Evolutionary conservation across 257 asterid species (phyloP).

Genomic region (Fraxinus cuspidata): DNA sequence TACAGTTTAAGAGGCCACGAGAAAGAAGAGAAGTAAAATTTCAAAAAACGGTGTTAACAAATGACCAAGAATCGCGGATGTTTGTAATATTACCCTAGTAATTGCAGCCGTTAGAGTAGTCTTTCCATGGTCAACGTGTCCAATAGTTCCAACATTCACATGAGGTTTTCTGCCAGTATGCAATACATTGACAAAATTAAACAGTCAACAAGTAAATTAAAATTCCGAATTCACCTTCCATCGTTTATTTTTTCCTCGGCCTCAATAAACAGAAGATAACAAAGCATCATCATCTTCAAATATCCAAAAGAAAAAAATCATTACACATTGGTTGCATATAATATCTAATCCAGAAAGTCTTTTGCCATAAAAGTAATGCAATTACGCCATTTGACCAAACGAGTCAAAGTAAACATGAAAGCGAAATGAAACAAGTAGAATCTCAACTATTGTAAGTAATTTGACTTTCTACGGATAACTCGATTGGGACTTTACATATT

Average conservation of each 20-base stretch:
- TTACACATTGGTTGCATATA: background rate
- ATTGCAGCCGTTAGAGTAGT: slow-evolving; percentile 96
- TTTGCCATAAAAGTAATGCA: background rate
- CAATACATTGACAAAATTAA: slow-evolving; percentile 7
- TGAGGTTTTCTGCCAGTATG: slow-evolving; percentile 76
- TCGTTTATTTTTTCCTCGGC: no score
- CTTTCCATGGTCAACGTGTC: slow-evolving; percentile 98
- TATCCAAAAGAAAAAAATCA: background rate
- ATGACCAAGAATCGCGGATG: background rate
- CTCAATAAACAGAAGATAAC: slow-evolving; percentile 3
- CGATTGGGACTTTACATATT: background rate
- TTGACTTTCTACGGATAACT: background rate
- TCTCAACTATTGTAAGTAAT: background rate
- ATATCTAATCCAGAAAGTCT: background rate
- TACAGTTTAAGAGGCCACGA: background rate
- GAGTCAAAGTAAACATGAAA: background rate
- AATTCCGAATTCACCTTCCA: slow-evolving; percentile 9
- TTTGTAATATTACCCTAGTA: slow-evolving; percentile 56
- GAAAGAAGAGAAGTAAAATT: background rate
- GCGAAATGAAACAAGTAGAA: background rate
- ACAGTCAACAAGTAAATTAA: background rate
- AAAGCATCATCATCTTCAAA: background rate
- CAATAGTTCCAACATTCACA: slow-evolving; percentile 95
- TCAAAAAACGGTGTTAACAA: background rate
- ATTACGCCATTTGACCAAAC: background rate